Base-by-base conservation (phyloP, 2,329 filamentous ascomycete species). In the Aspergillus bombycis region DNA sequence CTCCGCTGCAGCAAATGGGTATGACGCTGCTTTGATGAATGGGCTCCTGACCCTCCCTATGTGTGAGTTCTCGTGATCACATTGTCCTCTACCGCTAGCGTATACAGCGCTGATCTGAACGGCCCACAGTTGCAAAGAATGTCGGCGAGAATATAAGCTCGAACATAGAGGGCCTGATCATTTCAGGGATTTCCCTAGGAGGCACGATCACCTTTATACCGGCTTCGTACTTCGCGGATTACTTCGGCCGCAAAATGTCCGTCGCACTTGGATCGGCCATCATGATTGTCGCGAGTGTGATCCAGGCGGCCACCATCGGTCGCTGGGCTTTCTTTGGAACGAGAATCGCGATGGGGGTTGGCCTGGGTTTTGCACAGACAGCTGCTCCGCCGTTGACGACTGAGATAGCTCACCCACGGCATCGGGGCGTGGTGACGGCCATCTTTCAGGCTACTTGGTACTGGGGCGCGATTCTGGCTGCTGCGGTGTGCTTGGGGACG, bases 351-450 rank as follows among this genome's bases (percentile, higher is more conserved):
- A 55, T 55, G 34, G 52, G 52, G 12, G 32, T 28, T 7, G 52
- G 52, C 3, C 26, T 28, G n/a, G 52, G 52, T 12, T 34, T 55
- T 21, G 52, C 52, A 8, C 28, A 55, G 32, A 30, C 32, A 14
- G 52, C 52, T 6, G 52, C 52, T 14, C 52, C 52, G 8, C 26
- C 52, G 19, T 30, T 55, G 12, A 55, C 32, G 21, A 28, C 28
- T 16, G 52, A 55, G 52, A 55, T 55, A n/a, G 52, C 52, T 30
- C 52, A 55, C n/a, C 52, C 52, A 16, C 52, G 52, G 11, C 38
- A 41, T 10, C 38, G 38, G 7, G 38, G 38, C 38, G 38, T 36
- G 21, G 34, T 30, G 19, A 36, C 52, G 10, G 43, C 43, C 43
- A 46, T 46, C 10, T 23, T 46, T 7, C 43, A 41, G 16, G 38